phyloP scores from a whole-genome alignment of 768 basidiomycete species.

The Tricholoma saponaceum region DNA sequence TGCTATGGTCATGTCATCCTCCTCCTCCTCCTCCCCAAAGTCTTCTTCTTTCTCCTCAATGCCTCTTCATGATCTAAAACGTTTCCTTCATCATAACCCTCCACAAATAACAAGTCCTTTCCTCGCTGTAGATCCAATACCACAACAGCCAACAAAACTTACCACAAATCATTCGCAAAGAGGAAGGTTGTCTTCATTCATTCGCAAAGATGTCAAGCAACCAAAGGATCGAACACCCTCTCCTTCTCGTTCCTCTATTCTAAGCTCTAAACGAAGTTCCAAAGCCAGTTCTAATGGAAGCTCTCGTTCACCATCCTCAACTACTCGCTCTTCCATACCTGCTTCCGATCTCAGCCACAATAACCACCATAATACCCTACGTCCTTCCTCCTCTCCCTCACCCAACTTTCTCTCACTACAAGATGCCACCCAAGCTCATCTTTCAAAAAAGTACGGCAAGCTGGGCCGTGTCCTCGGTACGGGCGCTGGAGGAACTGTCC shows the following conservation, averaged over 20 bases:
- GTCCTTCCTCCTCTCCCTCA: conserved; percentile 27
- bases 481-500: conserved; percentile 97
- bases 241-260: conserved; percentile 15
- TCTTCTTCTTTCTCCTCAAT: conserved; percentile 48
- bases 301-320: conserved; percentile 20
- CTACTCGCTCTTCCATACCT: conserved; percentile 2
- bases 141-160: too few relatives aligned
- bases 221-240: conserved; percentile 43
- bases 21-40: too few relatives aligned
- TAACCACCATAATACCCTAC: conserved; percentile 10
- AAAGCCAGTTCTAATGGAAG: conserved; percentile 10
- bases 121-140: conserved; percentile 8
- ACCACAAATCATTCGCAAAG: conserved; percentile 16
- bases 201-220: conserved; percentile 31
- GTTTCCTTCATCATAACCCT: conserved; percentile 86
- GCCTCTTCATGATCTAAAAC: conserved; percentile 88
- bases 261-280: conserved; percentile 16
- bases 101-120: conserved; percentile 18
- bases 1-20: background rate
- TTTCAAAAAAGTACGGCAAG: conserved; percentile 99
- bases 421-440: conserved; percentile 82
- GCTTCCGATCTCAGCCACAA: conserved; percentile 11
- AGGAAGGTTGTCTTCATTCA: conserved; percentile 22
- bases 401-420: conserved; percentile 49
- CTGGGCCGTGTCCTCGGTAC: conserved; percentile 95